Evolutionary conservation across 805 yeast species (phyloP), one percentile per base, ranked within the genome.

Genomic region (Sugiyamaella floridensis): DNA sequence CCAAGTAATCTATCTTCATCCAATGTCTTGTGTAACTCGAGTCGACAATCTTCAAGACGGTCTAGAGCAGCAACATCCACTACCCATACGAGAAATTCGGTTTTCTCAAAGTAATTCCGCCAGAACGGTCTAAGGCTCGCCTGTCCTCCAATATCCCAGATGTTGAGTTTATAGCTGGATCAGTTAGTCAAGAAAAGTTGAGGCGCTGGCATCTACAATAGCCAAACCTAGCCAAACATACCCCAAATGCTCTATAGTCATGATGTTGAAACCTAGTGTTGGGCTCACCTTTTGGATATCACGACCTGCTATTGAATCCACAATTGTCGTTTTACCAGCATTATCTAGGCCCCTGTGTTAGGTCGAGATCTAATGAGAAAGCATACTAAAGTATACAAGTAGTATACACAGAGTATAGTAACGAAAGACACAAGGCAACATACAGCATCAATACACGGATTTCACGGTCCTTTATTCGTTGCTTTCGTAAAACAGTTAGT

Each of bases 61-160:
- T 79, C 81, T 26, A 79, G 64, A 18, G 84, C 78, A 12, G 69
- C 67, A 2, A 81, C 76, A 67, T 92, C 97, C 5, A 92, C 76
- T 18, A 90, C 96, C 97, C 97, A 90, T 11, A 90, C 68, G 15
- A 90, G 71, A 5, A 81, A 79, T 60, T 90, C 90, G 0, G 86
- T 81, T 60, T 80, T 81, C 58, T 89, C 97, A 63, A 86, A 90
- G 67, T 92, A 90, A 69, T 90, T 92, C 61, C 86, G 82, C 98
- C 98, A 90, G 74, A 89, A 89, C 15, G 90, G 82, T 46, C 98
- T 71, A 43, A 90, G 72, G 1, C 92, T 78, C 45, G 76, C 70
- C 67, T 90, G 98, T 1, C 98, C 98, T 4, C 98, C 98, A 11
- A 90, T 82, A 63, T 88, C 96, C 98, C 76, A 73, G 16, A 73